Evolutionary conservation across 805 yeast species (phyloP).

Genomic region (Metschnikowia corniflorae): DNA sequence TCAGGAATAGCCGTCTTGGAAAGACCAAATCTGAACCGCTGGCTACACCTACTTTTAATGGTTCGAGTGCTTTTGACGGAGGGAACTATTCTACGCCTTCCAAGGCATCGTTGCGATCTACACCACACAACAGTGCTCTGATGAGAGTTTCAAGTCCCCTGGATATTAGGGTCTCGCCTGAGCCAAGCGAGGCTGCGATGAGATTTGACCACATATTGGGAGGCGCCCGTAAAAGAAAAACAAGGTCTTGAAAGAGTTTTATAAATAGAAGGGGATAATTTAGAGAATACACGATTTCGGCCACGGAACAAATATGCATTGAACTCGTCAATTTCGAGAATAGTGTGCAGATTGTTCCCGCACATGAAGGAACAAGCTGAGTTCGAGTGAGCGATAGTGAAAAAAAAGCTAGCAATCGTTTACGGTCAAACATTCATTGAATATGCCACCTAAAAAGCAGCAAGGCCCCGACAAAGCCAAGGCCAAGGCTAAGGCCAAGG

Average conservation of each 20-base stretch:
- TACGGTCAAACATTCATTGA: slow-evolving; percentile 1
- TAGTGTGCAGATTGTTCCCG: slow-evolving; percentile 10
- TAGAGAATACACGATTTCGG: too few species aligned
- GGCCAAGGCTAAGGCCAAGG: slow-evolving; percentile 58
- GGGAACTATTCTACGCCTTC: slow-evolving; percentile 9
- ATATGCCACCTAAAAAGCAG: slow-evolving; percentile 77
- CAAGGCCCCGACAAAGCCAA: slow-evolving; percentile 57
- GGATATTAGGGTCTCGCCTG: slow-evolving; percentile 11
- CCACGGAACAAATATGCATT: too few species aligned
- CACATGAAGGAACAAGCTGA: slow-evolving; percentile 7
- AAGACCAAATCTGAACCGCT: slow-evolving; percentile 18
- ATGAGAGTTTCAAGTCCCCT: slow-evolving; percentile 13
- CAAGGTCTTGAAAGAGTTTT: slow-evolving; percentile 1
- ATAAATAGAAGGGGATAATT: not conserved
- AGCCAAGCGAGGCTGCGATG: slow-evolving; percentile 12
- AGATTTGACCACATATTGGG: slow-evolving; percentile 14
- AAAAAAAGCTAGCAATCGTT: slow-evolving; percentile 9
- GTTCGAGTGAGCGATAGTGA: slow-evolving; percentile 11
- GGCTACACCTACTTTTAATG: slow-evolving; percentile 11
- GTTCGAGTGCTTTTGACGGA: slow-evolving; percentile 8
- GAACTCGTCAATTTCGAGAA: too few species aligned
- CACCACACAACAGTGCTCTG: slow-evolving; percentile 9
- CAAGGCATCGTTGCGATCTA: slow-evolving; percentile 7
- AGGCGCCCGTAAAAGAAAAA: slow-evolving; percentile 14
- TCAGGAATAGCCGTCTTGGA: slow-evolving; percentile 30